These are phyloP conservation scores for Colletotrichum euphorbiae DNA, from an alignment of 2,329 filamentous ascomycete genomes.

Conservation along the genomic window DNA sequence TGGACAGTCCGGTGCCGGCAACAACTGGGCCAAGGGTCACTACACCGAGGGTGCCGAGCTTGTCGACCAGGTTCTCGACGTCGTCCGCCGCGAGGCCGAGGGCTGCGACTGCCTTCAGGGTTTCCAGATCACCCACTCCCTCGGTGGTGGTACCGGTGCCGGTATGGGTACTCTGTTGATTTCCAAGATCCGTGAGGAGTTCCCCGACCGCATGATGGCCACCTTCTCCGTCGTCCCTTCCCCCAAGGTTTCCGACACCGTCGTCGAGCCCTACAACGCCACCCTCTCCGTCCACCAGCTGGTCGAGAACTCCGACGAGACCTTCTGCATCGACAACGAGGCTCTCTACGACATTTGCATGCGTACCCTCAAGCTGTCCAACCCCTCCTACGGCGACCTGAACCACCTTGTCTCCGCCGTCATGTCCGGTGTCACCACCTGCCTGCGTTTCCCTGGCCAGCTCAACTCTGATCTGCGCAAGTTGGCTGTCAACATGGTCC, in stretches of 20 bases:
- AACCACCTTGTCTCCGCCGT: conserved; percentile 99
- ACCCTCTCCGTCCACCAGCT: conserved; percentile 99
- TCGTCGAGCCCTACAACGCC: conserved; percentile 99
- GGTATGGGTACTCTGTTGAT: conserved; percentile 99
- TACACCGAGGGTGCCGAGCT: conserved; percentile 99
- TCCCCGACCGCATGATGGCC: conserved; percentile 99
- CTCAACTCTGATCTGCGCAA: conserved; percentile 99
- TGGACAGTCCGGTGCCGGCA: conserved; percentile 98
- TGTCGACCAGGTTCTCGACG: conserved; percentile 97
- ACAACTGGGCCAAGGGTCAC: conserved; percentile 99
- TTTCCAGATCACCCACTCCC: conserved; percentile 99
- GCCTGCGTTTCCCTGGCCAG: conserved; percentile 98
- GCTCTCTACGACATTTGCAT: conserved; percentile 99
- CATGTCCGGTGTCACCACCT: conserved; percentile 99
- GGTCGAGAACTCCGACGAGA: conserved; percentile 99
- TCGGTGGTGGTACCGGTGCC: conserved; percentile 99
- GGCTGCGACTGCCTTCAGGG: conserved; percentile 99
- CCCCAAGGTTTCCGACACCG: conserved; percentile 99
- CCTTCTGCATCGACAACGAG: conserved; percentile 99
- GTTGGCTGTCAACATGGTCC: conserved; percentile 99
- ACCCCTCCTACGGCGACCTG: conserved; percentile 98
- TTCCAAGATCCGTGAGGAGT: conserved; percentile 99
- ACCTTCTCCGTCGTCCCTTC: conserved; percentile 99
- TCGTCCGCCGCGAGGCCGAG: conserved; percentile 98
- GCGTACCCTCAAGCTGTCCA: conserved; percentile 98